Evolutionary conservation across 495 filamentous ascomycete genomes (phyloP).

Genomic region (Sabuloglossum arenarium): DNA sequence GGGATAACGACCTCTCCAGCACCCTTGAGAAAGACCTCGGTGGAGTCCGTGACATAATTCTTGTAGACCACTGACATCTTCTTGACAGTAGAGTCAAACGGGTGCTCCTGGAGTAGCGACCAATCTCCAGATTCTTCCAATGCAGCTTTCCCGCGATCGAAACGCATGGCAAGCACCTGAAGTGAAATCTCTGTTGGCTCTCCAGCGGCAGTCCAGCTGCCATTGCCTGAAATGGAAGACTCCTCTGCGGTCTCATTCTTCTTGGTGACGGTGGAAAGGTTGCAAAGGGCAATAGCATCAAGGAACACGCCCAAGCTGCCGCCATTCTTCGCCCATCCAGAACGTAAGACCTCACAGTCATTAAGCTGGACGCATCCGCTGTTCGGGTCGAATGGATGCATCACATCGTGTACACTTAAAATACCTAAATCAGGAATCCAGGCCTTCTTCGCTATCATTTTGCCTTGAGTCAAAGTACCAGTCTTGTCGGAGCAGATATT

Average conservation of each 20-base stretch:
- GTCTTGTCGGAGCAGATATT: slow-evolving; percentile 86
- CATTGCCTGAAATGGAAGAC: not conserved
- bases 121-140: slow-evolving; percentile 26
- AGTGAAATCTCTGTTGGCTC: slow-evolving; percentile 74
- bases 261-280: slow-evolving; percentile 48
- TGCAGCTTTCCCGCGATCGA: slow-evolving; percentile 31
- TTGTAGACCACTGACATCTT: slow-evolving; percentile 62
- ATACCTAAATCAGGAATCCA: slow-evolving; percentile 54
- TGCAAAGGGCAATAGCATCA: slow-evolving; percentile 54
- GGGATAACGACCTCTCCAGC: slow-evolving; percentile 55
- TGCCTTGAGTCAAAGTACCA: slow-evolving; percentile 48
- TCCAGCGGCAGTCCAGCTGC: slow-evolving; percentile 50
- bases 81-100: slow-evolving; percentile 67
- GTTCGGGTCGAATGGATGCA: slow-evolving; percentile 35
- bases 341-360: slow-evolving; percentile 17
- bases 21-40: slow-evolving; percentile 47
- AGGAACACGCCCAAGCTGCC: slow-evolving; percentile 36
- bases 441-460: slow-evolving; percentile 58
- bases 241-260: slow-evolving; percentile 13
- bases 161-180: slow-evolving; percentile 57
- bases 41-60: slow-evolving; percentile 9
- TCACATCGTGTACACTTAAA: slow-evolving; percentile 36
- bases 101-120: slow-evolving; percentile 50
- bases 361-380: slow-evolving; percentile 26
- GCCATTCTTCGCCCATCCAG: not conserved